phyloP scores from a whole-genome alignment of 176 grass and related monocot species.

The Chloris gayana region DNA sequence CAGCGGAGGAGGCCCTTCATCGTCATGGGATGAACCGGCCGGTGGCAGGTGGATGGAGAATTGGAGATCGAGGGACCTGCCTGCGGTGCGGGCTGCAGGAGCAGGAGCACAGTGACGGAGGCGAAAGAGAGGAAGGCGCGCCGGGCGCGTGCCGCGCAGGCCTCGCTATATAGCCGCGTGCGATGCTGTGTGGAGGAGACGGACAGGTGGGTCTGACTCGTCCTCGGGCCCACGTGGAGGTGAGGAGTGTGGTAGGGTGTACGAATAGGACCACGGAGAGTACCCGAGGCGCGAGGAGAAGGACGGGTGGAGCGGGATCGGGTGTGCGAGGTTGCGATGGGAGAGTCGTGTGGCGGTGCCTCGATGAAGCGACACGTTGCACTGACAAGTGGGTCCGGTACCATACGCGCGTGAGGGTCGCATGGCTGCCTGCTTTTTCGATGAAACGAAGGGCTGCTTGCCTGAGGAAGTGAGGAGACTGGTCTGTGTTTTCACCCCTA shows the following conservation, averaged over 20 bases:
- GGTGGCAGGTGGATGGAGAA: background rate
- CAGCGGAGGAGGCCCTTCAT: conserved; percentile 66
- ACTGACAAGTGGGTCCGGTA: background rate
- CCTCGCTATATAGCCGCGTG: conserved; percentile 42
- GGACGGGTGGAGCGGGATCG: conserved; percentile 1
- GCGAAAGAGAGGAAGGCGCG: background rate
- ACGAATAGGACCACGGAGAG: conserved; percentile 48
- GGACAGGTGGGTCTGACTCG: accelerated
- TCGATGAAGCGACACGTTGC: background rate
- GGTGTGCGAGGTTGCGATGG: background rate
- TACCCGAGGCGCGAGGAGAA: conserved; percentile 2
- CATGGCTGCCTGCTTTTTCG: too few species aligned
- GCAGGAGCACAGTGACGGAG: background rate
- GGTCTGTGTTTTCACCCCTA: too few species aligned
- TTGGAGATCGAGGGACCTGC: background rate
- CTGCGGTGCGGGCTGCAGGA: background rate
- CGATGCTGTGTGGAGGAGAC: background rate
- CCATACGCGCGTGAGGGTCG: too few species aligned
- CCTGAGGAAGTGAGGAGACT: too few species aligned
- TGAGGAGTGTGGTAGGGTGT: background rate
- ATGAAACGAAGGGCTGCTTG: too few species aligned
- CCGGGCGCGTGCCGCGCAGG: conserved; percentile 2
- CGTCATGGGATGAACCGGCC: too few species aligned
- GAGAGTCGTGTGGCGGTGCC: background rate
- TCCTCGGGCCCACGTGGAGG: background rate